phyloP scores from a whole-genome alignment of 1,284 basidiomycete genomes.

The Boletus semigastroideus region DNA sequence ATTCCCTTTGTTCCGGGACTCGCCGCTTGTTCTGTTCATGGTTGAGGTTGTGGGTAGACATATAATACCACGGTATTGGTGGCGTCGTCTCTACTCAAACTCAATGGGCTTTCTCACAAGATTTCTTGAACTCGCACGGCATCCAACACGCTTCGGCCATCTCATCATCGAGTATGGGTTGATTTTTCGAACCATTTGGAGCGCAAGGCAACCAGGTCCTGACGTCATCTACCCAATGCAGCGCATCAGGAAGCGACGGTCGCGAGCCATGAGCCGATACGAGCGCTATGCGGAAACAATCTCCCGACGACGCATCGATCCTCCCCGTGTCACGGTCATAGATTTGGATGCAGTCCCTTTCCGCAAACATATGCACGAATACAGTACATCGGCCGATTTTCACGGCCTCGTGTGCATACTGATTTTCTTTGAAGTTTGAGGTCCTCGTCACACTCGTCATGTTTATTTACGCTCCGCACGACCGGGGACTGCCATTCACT shows the following conservation, averaged over 20 bases:
- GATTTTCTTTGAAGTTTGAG: not conserved
- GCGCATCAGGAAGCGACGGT: constrained; percentile 1
- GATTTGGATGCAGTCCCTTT: not conserved
- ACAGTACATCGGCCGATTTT: not conserved
- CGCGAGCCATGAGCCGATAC: not conserved
- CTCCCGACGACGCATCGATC: not conserved
- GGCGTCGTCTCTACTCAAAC: not conserved
- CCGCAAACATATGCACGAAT: not conserved
- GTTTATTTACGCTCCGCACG: not conserved
- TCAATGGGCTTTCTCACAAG: not conserved
- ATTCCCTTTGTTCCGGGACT: too few species aligned
- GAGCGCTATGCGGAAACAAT: not conserved
- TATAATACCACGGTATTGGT: not conserved
- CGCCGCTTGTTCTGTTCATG: too few species aligned
- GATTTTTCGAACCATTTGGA: not conserved
- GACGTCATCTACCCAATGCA: not conserved
- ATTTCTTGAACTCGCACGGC: not conserved
- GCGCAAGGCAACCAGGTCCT: not conserved
- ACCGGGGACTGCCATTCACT: not conserved
- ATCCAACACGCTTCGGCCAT: not conserved
- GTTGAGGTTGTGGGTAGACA: too few species aligned
- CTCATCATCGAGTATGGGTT: not conserved
- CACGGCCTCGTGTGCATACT: not conserved
- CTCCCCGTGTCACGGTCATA: not conserved
- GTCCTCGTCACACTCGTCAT: not conserved